These are phyloP conservation scores for Scedosporium apiospermum DNA, from an alignment of 2,329 filamentous ascomycete genomes.

Conservation along the genomic window DNA sequence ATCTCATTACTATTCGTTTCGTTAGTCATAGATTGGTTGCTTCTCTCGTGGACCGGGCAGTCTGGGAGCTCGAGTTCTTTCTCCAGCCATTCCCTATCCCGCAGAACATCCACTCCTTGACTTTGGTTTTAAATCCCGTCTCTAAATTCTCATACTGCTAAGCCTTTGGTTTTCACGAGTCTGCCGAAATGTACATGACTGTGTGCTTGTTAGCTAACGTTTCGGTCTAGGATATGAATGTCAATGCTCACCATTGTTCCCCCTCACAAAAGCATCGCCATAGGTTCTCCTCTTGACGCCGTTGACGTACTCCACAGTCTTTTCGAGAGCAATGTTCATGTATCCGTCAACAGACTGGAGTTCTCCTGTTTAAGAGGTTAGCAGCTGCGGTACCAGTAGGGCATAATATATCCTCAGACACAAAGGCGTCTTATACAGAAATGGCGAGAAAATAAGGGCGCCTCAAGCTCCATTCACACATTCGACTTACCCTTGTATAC, in stretches of 20 bases:
- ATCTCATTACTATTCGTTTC: constrained; percentile 1
- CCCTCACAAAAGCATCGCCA: constrained; percentile 89
- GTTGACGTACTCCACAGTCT: constrained; percentile 85
- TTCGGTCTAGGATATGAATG: not conserved
- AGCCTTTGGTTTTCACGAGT: constrained; percentile 18
- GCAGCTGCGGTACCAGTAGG: not conserved
- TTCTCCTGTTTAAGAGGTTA: constrained; percentile 52
- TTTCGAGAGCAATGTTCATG: constrained; percentile 98
- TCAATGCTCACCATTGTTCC: constrained; percentile 70
- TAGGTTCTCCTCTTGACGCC: constrained; percentile 75
- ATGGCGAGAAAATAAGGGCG: not conserved
- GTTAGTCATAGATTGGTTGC: not conserved
- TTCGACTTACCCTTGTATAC: constrained; percentile 75
- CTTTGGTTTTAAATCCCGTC: not conserved
- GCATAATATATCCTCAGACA: not conserved
- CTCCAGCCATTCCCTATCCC: not conserved
- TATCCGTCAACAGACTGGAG: constrained; percentile 96
- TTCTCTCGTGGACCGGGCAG: not conserved
- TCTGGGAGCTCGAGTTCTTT: not conserved
- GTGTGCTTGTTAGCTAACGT: not conserved
- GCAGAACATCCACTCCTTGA: no score
- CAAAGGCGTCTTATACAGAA: not conserved
- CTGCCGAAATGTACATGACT: constrained; percentile 66
- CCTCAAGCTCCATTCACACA: not conserved
- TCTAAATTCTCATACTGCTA: not conserved